Conservation (phyloP, 805 yeast genomes). For the Groenewaldozyma tartarivorans region DNA sequence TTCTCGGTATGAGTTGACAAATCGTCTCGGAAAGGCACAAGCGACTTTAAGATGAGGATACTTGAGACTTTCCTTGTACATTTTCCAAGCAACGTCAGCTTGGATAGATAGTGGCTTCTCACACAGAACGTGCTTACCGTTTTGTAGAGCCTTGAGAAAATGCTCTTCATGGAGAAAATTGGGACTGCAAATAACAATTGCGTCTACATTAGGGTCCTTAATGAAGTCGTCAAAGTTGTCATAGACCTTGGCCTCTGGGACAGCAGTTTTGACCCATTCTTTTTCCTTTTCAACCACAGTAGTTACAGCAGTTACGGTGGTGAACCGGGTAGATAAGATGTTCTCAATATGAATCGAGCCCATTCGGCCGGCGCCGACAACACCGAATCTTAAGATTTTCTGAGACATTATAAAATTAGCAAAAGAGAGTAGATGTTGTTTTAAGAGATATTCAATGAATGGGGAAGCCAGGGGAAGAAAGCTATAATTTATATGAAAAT, state of each 20-base stretch:
- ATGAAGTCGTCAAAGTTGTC: conserved; percentile 37
- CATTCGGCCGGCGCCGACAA: conserved; percentile 3
- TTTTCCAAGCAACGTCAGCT: conserved; percentile 17
- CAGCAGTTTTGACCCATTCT: conserved; percentile 9
- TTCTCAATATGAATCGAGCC: conserved; percentile 3
- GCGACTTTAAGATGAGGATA: conserved; percentile 12
- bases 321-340: conserved; percentile 4
- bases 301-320: conserved; percentile 12
- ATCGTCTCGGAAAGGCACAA: conserved; percentile 16
- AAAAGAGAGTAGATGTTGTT: no score
- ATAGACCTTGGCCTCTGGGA: conserved; percentile 10
- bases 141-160: conserved; percentile 33
- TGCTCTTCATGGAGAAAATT: conserved; percentile 43
- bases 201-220: conserved; percentile 34
- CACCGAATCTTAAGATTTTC: no score
- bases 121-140: conserved; percentile 43
- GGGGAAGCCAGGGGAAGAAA: no score
- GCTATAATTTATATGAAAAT: no score
- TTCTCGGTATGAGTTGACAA: conserved; percentile 7
- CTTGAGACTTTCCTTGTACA: conserved; percentile 10
- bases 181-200: conserved; percentile 48
- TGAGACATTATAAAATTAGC: no score
- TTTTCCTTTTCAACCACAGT: conserved; percentile 9
- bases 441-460: no score
- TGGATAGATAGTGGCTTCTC: conserved; percentile 49